Percentiles rank a stretch among this genome's conserved stretches.
Evolutionary conservation across 2,329 filamentous ascomycete genomes (phyloP).

Genomic region (Colletotrichum chrysophilum): DNA sequence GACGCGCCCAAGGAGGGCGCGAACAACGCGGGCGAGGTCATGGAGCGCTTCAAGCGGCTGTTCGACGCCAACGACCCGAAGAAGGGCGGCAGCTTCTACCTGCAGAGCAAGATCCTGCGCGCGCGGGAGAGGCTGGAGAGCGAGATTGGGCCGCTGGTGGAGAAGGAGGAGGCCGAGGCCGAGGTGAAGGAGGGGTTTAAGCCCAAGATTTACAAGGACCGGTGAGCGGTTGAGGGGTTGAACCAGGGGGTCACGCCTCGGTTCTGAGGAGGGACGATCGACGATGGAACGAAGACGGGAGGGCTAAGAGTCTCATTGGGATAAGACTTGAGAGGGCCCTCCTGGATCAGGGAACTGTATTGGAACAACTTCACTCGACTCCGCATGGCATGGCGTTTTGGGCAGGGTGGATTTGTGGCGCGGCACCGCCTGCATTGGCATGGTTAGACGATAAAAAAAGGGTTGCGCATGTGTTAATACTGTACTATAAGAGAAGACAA

Average conservation of each 20-base stretch:
- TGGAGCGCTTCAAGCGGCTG: slow-evolving; percentile 88
- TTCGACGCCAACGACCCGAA: slow-evolving; percentile 95
- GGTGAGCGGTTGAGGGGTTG: background rate
- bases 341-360: slow-evolving; percentile 1
- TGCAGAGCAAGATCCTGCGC: slow-evolving; percentile 94
- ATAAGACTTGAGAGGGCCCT: background rate
- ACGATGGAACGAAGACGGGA: background rate
- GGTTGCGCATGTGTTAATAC: slow-evolving; percentile 19
- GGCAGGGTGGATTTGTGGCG: slow-evolving; percentile 11
- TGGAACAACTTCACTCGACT: slow-evolving; percentile 26
- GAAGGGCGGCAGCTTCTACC: slow-evolving; percentile 96
- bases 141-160: slow-evolving; percentile 76
- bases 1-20: slow-evolving; percentile 82
- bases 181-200: slow-evolving; percentile 89
- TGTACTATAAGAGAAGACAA: slow-evolving; percentile 13
- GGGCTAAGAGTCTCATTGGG: background rate
- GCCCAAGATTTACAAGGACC: slow-evolving; percentile 91
- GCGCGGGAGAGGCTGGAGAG: slow-evolving; percentile 91
- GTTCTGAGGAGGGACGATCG: background rate
- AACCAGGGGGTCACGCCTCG: background rate
- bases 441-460: slow-evolving; percentile 22
- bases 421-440: slow-evolving; percentile 21
- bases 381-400: slow-evolving; percentile 26
- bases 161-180: slow-evolving; percentile 75
- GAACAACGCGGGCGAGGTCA: slow-evolving; percentile 78